Percentiles rank a stretch among this genome's conserved stretches.
Evolutionary conservation across 305 asterid genomes (phyloP).

Genomic region (Fraxinus nigra): DNA sequence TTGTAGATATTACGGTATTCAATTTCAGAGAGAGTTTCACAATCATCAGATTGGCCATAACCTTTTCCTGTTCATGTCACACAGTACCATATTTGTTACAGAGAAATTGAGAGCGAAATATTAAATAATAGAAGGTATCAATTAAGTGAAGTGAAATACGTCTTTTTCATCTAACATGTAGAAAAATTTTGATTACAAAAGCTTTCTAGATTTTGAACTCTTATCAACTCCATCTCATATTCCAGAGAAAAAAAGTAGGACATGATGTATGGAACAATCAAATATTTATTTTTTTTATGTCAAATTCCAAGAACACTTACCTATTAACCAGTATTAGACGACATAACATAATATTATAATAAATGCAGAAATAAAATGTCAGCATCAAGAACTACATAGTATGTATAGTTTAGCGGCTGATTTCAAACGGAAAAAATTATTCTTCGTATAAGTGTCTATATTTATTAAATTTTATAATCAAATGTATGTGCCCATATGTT

Average conservation of each 20-base stretch:
- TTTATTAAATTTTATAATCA: neutral
- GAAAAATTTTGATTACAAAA: neutral
- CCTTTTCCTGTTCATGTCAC: neutral
- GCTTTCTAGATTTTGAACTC: neutral
- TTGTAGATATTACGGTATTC: neutral
- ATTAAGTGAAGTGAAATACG: neutral
- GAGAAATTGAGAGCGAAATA: neutral
- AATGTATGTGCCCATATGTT: neutral
- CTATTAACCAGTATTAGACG: neutral
- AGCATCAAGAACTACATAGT: neutral
- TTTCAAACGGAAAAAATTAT: neutral
- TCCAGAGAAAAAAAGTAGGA: neutral
- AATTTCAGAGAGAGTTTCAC: neutral
- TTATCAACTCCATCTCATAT: neutral
- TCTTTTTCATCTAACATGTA: neutral
- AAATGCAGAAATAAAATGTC: neutral
- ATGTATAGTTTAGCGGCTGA: neutral
- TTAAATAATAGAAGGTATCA: neutral
- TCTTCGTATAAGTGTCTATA: neutral
- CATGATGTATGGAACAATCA: neutral
- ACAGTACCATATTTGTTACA: neutral
- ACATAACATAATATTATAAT: neutral
- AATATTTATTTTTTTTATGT: neutral
- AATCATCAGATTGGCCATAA: neutral
- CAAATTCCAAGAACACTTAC: neutral